Evolutionary conservation across 768 basidiomycete genomes (phyloP).

Genomic region (Psilocybe subaeruginosa): DNA sequence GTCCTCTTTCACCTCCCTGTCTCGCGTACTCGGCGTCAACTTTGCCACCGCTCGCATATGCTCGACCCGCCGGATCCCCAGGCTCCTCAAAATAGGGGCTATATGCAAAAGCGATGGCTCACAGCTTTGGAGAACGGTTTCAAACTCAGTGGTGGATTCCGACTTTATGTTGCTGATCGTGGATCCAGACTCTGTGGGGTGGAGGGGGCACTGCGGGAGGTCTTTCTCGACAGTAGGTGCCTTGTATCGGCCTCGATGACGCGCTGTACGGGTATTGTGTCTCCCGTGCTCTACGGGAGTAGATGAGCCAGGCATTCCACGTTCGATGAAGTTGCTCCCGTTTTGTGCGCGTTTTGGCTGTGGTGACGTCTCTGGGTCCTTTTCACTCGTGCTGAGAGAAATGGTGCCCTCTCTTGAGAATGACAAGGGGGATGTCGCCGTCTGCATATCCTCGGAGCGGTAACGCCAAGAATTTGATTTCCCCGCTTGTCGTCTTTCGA

Average conservation of each 20-base stretch:
- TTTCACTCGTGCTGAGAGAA: conserved; percentile 26
- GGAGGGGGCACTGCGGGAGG: conserved; percentile 36
- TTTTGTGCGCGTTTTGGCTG: conserved; percentile 11
- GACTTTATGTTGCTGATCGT: conserved; percentile 48
- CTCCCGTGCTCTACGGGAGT: conserved; percentile 7
- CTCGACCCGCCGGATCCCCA: conserved; percentile 63
- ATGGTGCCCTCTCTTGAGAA: conserved; percentile 18
- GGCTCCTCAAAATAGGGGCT: conserved; percentile 51
- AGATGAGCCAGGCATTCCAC: conserved; percentile 12
- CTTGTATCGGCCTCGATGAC: conserved; percentile 15
- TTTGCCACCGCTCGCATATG: conserved; percentile 66
- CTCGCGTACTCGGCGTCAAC: conserved; percentile 66
- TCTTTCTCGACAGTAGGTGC: conserved; percentile 27
- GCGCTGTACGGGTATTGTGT: background rate
- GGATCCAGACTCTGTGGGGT: conserved; percentile 40
- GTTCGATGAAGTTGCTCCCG: conserved; percentile 9
- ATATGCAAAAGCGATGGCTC: conserved; percentile 69
- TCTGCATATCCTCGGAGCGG: background rate
- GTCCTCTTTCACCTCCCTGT: conserved; percentile 71
- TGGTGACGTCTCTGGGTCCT: conserved; percentile 12
- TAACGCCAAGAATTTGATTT: conserved; percentile 4
- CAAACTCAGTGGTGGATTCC: conserved; percentile 42
- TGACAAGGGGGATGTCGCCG: background rate
- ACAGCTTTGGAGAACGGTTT: conserved; percentile 60
- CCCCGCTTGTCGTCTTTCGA: background rate